Conservation (phyloP, 1,284 basidiomycete genomes). For the Apiotrichum laibachii region DNA sequence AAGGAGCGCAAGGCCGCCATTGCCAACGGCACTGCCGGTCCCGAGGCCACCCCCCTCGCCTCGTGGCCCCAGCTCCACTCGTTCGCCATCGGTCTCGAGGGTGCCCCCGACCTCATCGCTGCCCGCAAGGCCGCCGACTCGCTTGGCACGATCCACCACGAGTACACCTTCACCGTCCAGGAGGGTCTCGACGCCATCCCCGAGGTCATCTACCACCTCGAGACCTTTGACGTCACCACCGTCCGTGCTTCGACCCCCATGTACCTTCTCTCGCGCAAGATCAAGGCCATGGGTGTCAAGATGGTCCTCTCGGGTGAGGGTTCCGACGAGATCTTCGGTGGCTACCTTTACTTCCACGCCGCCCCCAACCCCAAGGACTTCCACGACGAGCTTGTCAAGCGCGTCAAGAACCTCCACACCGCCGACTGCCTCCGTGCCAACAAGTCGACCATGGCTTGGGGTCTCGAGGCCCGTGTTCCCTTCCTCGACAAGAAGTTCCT, state of each 20-base stretch:
- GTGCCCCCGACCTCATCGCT: conserved; percentile 92
- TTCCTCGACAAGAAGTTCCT: conserved; percentile 98
- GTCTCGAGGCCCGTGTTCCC: conserved; percentile 95
- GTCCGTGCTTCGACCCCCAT: conserved; percentile 91
- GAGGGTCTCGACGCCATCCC: conserved; percentile 97
- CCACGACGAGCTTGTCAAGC: conserved; percentile 91
- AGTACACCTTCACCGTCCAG: conserved; percentile 97
- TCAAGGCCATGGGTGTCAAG: conserved; percentile 99
- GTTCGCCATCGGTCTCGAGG: conserved; percentile 93
- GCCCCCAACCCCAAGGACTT: conserved; percentile 86
- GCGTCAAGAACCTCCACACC: conserved; percentile 97
- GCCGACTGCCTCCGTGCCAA: conserved; percentile 97
- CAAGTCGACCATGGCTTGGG: conserved; percentile 99
- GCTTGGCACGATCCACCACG: conserved; percentile 94
- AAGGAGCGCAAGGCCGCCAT: conserved; percentile 52
- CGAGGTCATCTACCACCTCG: conserved; percentile 97
- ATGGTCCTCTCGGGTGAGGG: conserved; percentile 99
- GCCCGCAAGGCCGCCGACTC: conserved; percentile 91
- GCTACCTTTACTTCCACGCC: conserved; percentile 99
- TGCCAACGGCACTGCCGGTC: conserved; percentile 34
- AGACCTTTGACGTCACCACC: conserved; percentile 99
- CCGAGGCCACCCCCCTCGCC: conserved; percentile 62
- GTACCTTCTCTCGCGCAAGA: conserved; percentile 86
- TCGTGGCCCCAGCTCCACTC: conserved; percentile 98
- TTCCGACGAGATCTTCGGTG: conserved; percentile 96